Evolutionary conservation across 2,329 filamentous ascomycete genomes (phyloP).

Genomic region (Lithohypha guttulata): DNA sequence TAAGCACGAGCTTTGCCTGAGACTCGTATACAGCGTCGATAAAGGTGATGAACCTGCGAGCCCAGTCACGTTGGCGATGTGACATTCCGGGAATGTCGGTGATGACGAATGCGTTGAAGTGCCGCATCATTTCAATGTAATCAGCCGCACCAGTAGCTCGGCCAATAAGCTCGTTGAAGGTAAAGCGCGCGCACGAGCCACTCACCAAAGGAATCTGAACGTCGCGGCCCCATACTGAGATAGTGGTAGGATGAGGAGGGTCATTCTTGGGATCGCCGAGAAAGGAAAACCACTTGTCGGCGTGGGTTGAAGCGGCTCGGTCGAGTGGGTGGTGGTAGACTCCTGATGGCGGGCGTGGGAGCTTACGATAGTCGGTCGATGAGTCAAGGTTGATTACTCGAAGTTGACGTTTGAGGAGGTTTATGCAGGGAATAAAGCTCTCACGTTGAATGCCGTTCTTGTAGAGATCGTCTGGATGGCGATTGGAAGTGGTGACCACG

Average conservation of each 20-base stretch:
- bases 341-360: constrained; percentile 80
- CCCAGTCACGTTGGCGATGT: constrained; percentile 71
- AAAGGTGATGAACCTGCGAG: constrained; percentile 90
- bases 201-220: constrained; percentile 80
- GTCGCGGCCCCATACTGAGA: constrained; percentile 85
- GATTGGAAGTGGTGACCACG: constrained; percentile 88
- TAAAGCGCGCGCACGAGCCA: constrained; percentile 80
- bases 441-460: constrained; percentile 96
- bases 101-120: constrained; percentile 85
- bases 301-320: constrained; percentile 63
- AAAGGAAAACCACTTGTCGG: constrained; percentile 91
- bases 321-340: constrained; percentile 90
- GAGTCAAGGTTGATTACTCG: constrained; percentile 92
- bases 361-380: constrained; percentile 92
- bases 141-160: constrained; percentile 84
- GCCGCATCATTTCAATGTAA: constrained; percentile 81
- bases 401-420: constrained; percentile 72
- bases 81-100: constrained; percentile 91
- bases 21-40: constrained; percentile 92
- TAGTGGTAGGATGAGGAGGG: constrained; percentile 65
- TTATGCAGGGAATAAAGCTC: constrained; percentile 90
- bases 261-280: constrained; percentile 70
- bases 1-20: constrained; percentile 89
- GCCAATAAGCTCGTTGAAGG: constrained; percentile 84
- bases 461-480: constrained; percentile 93